Evolutionary conservation across 148 eudicot species (phyloP), one percentile per base, ranked within the genome.

Genomic region (Diospyros kaki): DNA sequence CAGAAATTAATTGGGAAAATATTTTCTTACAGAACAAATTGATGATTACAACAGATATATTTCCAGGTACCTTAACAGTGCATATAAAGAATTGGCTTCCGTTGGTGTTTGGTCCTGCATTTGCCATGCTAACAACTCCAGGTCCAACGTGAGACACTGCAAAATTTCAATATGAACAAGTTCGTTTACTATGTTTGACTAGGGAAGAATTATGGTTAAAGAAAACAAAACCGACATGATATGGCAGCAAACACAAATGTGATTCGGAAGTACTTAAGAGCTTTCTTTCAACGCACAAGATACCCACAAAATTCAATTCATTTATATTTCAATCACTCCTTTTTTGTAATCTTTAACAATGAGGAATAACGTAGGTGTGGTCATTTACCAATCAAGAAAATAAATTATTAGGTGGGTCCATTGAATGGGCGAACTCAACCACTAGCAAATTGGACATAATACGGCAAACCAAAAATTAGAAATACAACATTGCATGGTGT

Each of bases 81-180:
- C 98, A 95, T 15, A 92, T 95, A 65, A 95, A 95, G 81, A 95
- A 95, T 79, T 92, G 98, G 79, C 97, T 95, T 42, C 96, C 98
- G 68, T 95, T 92, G 80, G 96, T 95, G 75, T 95, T 89, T 79
- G 98, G 97, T 58, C 96, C 97, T 58, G 96, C 97, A 89, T 94
- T 94, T 81, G 97, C 98, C 98, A 92, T 94, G 90, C 98, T 94
- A 76, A 94, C 83, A 72, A 89, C 82, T 85, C 97, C 98, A 72
- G 98, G 94, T 86, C 97, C 96, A 77, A 78, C 75, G 71, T 92
- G 97, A 80, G 75, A 14, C 82, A 92, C 97, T 95, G 87, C 81
- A 85, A 73, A 55, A 18, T 58, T 56, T 17, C 67, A 39, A 73
- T n/a, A 45, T 18, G 13, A 42, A 59, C 17, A 73, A 11, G 48